These are phyloP conservation scores for Drosera spatulata DNA, from an alignment of 179 eudicot genomes.

Conservation along the genomic window DNA sequence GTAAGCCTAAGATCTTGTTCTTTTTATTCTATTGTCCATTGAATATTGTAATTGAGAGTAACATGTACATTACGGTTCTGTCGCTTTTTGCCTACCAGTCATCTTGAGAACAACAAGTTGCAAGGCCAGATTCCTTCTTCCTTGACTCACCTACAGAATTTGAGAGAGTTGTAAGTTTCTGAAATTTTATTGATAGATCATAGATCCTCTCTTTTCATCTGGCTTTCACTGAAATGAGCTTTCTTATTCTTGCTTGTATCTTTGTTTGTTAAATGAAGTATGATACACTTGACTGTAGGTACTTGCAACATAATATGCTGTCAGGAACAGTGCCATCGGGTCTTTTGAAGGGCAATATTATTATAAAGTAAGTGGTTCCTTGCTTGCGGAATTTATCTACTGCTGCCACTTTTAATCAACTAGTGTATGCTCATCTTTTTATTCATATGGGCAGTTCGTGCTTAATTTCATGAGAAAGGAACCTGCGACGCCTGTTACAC, in stretches of 20 bases:
- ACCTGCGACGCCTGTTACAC: no score
- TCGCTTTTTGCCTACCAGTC: constrained; percentile 33
- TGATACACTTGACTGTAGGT: constrained; percentile 69
- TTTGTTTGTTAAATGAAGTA: no score
- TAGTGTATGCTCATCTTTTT: no score
- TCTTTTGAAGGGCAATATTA: constrained; percentile 34
- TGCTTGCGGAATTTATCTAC: no score
- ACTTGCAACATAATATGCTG: constrained; percentile 71
- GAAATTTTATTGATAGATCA: constrained; percentile 1
- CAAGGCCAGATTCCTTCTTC: constrained; percentile 73
- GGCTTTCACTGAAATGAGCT: no score
- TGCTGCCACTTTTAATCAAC: no score
- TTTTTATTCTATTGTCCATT: not conserved
- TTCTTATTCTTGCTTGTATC: no score
- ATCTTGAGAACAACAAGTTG: constrained; percentile 89
- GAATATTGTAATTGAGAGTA: not conserved
- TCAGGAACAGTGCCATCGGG: constrained; percentile 66
- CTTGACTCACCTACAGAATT: constrained; percentile 46
- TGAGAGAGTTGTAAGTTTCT: constrained; percentile 77
- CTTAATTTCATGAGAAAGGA: no score
- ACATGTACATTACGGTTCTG: no score
- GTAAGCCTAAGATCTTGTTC: constrained; percentile 17
- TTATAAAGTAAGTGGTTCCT: constrained; percentile 55
- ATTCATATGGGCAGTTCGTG: no score
- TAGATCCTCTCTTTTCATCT: not conserved